Evolutionary conservation across 441 rosid genomes (phyloP).

Genomic region (Sinapis alba): DNA sequence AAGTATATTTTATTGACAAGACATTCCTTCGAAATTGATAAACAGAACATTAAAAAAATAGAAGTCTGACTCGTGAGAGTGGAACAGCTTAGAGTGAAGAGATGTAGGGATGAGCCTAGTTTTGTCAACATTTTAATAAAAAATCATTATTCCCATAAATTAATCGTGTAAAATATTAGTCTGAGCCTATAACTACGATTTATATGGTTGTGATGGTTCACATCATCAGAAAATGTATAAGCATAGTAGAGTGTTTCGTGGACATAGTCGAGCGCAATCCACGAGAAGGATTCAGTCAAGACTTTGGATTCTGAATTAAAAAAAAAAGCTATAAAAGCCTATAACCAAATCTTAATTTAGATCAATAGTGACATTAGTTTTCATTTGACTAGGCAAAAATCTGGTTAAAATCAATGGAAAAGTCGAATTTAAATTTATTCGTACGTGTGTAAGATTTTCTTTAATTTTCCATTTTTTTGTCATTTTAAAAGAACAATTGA

Average conservation of each 20-base stretch:
- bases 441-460: not conserved
- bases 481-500: not conserved
- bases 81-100: not conserved
- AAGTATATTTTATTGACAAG: constrained; percentile 4
- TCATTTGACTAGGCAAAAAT: constrained; percentile 40
- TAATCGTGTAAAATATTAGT: not conserved
- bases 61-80: constrained; percentile 19
- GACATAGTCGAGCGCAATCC: constrained; percentile 33
- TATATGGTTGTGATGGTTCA: constrained; percentile 12
- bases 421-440: not conserved
- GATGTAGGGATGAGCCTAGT: not conserved
- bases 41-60: constrained; percentile 1
- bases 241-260: constrained; percentile 23
- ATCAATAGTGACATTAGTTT: constrained; percentile 27
- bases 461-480: not conserved
- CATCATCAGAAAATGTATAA: not conserved
- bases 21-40: constrained; percentile 7
- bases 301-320: constrained; percentile 1
- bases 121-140: constrained; percentile 4
- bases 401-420: constrained; percentile 3
- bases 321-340: constrained; percentile 29
- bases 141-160: not conserved
- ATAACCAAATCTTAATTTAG: constrained; percentile 32
- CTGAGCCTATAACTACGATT: constrained; percentile 8
- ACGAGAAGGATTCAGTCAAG: constrained; percentile 39